A percentile compares a stretch with the other conserved stretches of the same genome.
Evolutionary conservation across 176 grass and related monocot genomes (phyloP).

Genomic region (Microstegium vimineum): DNA sequence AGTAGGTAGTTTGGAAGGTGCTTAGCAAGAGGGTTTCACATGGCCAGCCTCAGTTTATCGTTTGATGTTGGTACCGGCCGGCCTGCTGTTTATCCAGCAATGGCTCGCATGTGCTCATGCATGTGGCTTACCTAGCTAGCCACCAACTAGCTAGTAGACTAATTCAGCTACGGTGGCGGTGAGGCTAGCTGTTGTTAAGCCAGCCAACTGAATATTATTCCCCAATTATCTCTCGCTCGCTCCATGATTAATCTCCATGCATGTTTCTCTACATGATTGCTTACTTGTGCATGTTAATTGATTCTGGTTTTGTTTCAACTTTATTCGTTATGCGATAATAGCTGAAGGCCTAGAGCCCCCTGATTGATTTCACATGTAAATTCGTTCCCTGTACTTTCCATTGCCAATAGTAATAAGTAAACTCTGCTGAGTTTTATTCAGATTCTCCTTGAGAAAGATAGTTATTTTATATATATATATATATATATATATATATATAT

Average conservation of each 20-base stretch:
- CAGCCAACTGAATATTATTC: constrained; percentile 31
- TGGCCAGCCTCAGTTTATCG: constrained; percentile 38
- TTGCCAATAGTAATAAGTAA: not conserved
- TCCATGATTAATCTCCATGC: constrained; percentile 47
- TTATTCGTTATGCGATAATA: constrained; percentile 16
- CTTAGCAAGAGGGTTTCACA: constrained; percentile 72
- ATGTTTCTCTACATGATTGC: constrained; percentile 60
- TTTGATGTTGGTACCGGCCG: not conserved
- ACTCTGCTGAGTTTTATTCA: not conserved
- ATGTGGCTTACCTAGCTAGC: constrained; percentile 40
- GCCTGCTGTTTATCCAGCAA: not conserved
- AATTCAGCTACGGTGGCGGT: not conserved
- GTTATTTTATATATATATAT: not conserved
- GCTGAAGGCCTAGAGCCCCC: not conserved
- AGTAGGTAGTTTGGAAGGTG: constrained; percentile 49
- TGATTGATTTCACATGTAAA: not conserved
- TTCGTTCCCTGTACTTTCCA: not conserved
- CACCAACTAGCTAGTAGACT: not conserved
- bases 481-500: no score
- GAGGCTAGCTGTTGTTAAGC: constrained; percentile 36
- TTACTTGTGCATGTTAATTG: constrained; percentile 41
- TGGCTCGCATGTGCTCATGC: constrained; percentile 43
- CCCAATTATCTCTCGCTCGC: no score
- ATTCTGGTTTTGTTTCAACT: constrained; percentile 21
- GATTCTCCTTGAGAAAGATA: not conserved